Percentiles rank a stretch among this genome's conserved stretches.
These are phyloP conservation scores for Knufia fluminis DNA, from an alignment of 2,329 filamentous ascomycete species.

Conservation along the genomic window DNA sequence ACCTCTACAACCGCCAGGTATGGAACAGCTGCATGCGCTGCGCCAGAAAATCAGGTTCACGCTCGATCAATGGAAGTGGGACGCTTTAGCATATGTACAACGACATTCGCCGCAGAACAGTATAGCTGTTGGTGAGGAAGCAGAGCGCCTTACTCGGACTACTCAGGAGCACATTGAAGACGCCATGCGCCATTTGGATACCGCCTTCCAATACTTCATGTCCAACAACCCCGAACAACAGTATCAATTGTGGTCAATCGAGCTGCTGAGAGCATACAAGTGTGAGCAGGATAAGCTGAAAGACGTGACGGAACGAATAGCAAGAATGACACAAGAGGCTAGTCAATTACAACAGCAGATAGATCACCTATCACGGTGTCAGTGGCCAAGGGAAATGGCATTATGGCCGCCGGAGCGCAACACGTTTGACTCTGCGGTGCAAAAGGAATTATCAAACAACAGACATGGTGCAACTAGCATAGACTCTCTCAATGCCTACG, in stretches of 20 bases:
- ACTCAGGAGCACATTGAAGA: constrained; percentile 58
- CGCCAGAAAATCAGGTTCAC: constrained; percentile 57
- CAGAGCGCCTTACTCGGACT: constrained; percentile 33
- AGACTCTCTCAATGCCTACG: constrained; percentile 6
- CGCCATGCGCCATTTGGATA: constrained; percentile 65
- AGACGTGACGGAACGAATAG: constrained; percentile 34
- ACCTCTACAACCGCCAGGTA: constrained; percentile 66
- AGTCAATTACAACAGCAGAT: constrained; percentile 41
- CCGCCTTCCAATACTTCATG: constrained; percentile 69
- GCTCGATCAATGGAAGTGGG: constrained; percentile 56
- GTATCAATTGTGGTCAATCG: constrained; percentile 37
- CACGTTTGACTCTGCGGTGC: constrained; percentile 32
- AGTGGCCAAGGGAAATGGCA: constrained; percentile 41
- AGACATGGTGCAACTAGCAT: constrained; percentile 16
- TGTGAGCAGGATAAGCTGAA: constrained; percentile 37
- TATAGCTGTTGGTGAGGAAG: constrained; percentile 25
- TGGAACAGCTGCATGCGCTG: constrained; percentile 65
- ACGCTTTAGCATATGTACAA: constrained; percentile 27
- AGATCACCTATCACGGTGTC: constrained; percentile 37
- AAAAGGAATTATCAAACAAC: constrained; percentile 26
- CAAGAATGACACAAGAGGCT: constrained; percentile 38
- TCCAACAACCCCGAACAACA: constrained; percentile 46
- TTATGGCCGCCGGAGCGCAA: constrained; percentile 37
- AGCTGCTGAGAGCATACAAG: constrained; percentile 39
- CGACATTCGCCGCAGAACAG: constrained; percentile 9